Evolutionary conservation across 352 stramenopile genomes (phyloP).

Genomic region (Phytophthora hibernalis): DNA sequence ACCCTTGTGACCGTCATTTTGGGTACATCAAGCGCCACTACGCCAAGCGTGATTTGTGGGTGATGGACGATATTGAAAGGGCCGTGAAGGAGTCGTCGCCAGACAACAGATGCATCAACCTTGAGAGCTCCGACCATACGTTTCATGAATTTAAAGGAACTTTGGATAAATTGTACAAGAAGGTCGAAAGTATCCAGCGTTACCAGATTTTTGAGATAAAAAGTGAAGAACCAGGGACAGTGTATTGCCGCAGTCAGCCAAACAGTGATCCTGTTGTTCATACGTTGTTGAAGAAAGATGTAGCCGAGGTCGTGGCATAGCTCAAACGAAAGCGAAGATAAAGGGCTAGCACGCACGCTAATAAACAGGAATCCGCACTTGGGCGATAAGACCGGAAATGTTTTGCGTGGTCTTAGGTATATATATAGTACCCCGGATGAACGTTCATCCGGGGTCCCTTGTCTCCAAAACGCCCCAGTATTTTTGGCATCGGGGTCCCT

Average conservation of each 20-base stretch:
- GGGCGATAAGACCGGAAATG: no score
- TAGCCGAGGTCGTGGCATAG: no score
- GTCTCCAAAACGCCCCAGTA: no score
- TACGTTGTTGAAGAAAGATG: no score
- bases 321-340: no score
- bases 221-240: neutral
- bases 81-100: neutral
- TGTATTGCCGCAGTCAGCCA: neutral
- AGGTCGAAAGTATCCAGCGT: neutral
- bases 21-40: neutral
- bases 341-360: no score
- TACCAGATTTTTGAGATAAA: neutral
- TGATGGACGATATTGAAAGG: neutral
- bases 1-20: neutral
- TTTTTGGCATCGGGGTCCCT: no score
- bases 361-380: no score
- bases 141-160: neutral
- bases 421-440: no score
- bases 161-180: neutral
- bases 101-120: neutral
- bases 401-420: no score
- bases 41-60: neutral
- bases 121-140: neutral
- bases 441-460: no score
- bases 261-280: no score